Evolutionary conservation across 2,329 filamentous ascomycete genomes (phyloP).

Genomic region (Penicillium sp.): DNA sequence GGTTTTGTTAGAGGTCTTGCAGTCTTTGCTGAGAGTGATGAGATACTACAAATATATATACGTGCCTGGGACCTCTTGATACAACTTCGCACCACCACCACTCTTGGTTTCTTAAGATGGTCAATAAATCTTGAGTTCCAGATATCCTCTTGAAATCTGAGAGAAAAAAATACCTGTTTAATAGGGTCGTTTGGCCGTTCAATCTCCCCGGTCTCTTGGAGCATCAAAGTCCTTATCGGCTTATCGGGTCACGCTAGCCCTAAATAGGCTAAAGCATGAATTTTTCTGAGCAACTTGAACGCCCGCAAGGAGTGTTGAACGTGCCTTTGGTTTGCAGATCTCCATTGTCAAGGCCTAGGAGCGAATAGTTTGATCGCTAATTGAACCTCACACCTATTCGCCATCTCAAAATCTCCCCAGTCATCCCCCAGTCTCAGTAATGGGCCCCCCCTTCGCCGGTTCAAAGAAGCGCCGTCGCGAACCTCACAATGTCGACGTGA

Average conservation of each 20-base stretch:
- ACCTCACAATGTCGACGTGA: slow-evolving; percentile 43
- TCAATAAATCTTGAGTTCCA: not conserved
- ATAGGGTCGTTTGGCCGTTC: not conserved
- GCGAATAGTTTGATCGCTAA: not conserved
- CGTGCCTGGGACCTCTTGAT: not conserved
- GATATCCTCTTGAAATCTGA: not conserved
- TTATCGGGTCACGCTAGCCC: slow-evolving; percentile 23
- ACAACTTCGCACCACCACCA: not conserved
- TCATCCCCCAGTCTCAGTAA: slow-evolving; percentile 9
- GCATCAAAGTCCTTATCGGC: slow-evolving; percentile 19
- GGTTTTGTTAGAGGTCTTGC: not conserved
- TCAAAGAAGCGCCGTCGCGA: slow-evolving; percentile 46
- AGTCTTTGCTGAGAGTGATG: not conserved
- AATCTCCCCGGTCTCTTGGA: not conserved
- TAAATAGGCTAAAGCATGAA: slow-evolving; percentile 15
- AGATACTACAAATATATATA: not conserved
- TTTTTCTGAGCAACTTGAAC: slow-evolving; percentile 13
- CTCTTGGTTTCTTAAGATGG: no score
- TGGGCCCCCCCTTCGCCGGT: slow-evolving; percentile 26
- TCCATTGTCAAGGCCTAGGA: not conserved
- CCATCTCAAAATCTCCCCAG: not conserved
- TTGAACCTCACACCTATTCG: slow-evolving; percentile 2
- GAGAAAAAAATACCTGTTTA: not conserved
- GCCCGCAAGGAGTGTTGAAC: slow-evolving; percentile 13
- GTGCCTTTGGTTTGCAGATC: slow-evolving; percentile 7